Conservation (phyloP, 1,284 basidiomycete species). For the Phellopilus nigrolimitatus region DNA sequence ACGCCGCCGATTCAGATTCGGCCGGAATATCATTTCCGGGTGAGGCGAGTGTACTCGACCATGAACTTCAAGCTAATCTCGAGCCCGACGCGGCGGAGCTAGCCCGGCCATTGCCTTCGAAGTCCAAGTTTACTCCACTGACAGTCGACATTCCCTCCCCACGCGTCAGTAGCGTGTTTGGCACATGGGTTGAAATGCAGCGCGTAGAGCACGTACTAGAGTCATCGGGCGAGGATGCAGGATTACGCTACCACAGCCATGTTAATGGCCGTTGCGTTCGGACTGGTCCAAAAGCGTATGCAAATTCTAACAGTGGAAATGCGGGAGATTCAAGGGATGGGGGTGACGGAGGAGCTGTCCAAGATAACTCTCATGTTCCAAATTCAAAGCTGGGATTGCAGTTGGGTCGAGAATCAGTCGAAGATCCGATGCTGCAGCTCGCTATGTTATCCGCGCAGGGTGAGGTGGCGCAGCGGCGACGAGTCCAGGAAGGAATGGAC, state of each 20-base stretch:
- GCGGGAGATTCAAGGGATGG: not conserved
- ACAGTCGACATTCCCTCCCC: slow-evolving; percentile 3
- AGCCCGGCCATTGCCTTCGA: too few relatives aligned
- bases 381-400: too few relatives aligned
- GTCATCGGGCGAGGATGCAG: not conserved
- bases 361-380: too few relatives aligned
- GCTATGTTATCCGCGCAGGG: not conserved
- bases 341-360: not conserved
- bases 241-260: not conserved
- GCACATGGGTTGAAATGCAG: slow-evolving; percentile 2
- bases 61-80: not conserved
- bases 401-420: too few relatives aligned
- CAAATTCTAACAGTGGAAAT: not conserved
- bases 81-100: not conserved
- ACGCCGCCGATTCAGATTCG: too few relatives aligned
- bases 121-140: not conserved
- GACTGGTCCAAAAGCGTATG: not conserved
- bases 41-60: not conserved
- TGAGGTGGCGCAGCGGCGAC: not conserved
- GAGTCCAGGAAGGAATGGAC: not conserved
- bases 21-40: too few relatives aligned
- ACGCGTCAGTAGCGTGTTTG: slow-evolving; percentile 2
- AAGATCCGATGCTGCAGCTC: not conserved
- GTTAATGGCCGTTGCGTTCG: too few relatives aligned
- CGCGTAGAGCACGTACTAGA: not conserved